These are phyloP conservation scores for Thelephora ganbajun DNA, from an alignment of 768 basidiomycete genomes.

Conservation along the genomic window DNA sequence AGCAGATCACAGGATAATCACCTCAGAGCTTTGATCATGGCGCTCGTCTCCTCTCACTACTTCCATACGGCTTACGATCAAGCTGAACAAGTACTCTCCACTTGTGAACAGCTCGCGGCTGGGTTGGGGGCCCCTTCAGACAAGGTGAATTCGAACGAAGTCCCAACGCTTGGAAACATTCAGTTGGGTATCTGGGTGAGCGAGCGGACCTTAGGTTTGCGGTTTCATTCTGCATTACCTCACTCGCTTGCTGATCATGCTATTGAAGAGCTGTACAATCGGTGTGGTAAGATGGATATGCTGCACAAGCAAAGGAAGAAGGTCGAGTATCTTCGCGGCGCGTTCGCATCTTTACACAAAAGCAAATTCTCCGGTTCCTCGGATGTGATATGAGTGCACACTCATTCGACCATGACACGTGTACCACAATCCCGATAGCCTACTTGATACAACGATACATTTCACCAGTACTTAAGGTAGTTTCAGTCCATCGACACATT, in stretches of 20 bases:
- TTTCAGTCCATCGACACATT: conserved; percentile 48
- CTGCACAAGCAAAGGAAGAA: conserved; percentile 30
- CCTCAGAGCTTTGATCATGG: conserved; percentile 54
- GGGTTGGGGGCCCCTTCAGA: conserved; percentile 42
- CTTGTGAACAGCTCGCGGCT: conserved; percentile 56
- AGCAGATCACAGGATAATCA: conserved; percentile 55
- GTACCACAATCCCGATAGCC: neutral
- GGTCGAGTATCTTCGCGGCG: conserved; percentile 19
- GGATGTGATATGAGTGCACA: no score
- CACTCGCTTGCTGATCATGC: neutral
- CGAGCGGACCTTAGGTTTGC: conserved; percentile 50
- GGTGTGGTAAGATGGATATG: conserved; percentile 35
- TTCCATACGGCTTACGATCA: conserved; percentile 57
- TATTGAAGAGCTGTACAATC: conserved; percentile 39
- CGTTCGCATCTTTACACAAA: no score
- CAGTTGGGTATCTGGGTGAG: conserved; percentile 61
- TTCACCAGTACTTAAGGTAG: no score
- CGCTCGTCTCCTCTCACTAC: conserved; percentile 58
- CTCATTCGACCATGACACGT: no score
- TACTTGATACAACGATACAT: conserved; percentile 11
- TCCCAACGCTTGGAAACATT: conserved; percentile 36
- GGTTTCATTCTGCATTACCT: neutral
- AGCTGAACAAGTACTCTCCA: conserved; percentile 48
- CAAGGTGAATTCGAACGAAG: conserved; percentile 4
- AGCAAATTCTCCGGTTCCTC: no score